These are phyloP conservation scores for Peronospora destructor DNA, from an alignment of 352 stramenopile species.

Conservation along the genomic window DNA sequence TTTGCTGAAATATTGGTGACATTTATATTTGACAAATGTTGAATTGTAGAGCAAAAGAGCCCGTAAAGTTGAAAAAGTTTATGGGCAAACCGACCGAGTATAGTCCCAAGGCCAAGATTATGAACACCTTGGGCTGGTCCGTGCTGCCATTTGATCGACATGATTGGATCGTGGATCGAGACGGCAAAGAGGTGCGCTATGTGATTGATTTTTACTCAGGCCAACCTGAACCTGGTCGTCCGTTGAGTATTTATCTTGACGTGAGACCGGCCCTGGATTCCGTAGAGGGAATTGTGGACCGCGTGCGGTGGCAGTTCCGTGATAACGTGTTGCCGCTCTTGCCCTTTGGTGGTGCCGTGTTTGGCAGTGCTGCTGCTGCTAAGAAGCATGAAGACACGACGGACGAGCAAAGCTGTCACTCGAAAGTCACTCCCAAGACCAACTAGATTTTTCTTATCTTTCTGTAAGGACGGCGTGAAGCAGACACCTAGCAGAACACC, in stretches of 20 bases:
- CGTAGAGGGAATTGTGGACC: slow-evolving; percentile 65
- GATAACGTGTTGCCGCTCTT: slow-evolving; percentile 65
- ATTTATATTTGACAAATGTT: not conserved
- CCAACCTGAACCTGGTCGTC: slow-evolving; percentile 66
- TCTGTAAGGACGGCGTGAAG: slow-evolving; percentile 1
- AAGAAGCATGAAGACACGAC: slow-evolving; percentile 6
- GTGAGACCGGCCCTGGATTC: slow-evolving; percentile 94
- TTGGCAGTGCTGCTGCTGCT: slow-evolving; percentile 11
- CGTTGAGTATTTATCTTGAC: slow-evolving; percentile 93
- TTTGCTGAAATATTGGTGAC: not conserved
- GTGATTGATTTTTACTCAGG: slow-evolving; percentile 99
- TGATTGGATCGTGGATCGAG: slow-evolving; percentile 95
- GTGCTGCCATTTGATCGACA: slow-evolving; percentile 97
- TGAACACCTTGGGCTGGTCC: slow-evolving; percentile 79
- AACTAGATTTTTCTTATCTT: slow-evolving; percentile 18
- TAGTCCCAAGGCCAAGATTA: slow-evolving; percentile 90
- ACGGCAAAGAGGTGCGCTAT: slow-evolving; percentile 91
- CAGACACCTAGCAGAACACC: slow-evolving; percentile 13
- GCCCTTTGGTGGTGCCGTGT: slow-evolving; percentile 56
- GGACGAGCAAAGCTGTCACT: slow-evolving; percentile 21
- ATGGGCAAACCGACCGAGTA: slow-evolving; percentile 92
- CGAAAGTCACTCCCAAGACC: slow-evolving; percentile 32
- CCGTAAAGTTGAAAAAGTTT: slow-evolving; percentile 92
- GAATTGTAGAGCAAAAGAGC: slow-evolving; percentile 25
- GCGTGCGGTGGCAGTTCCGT: slow-evolving; percentile 73